phyloP scores from a whole-genome alignment of 768 basidiomycete genomes.

The Arthromyces matolae region DNA sequence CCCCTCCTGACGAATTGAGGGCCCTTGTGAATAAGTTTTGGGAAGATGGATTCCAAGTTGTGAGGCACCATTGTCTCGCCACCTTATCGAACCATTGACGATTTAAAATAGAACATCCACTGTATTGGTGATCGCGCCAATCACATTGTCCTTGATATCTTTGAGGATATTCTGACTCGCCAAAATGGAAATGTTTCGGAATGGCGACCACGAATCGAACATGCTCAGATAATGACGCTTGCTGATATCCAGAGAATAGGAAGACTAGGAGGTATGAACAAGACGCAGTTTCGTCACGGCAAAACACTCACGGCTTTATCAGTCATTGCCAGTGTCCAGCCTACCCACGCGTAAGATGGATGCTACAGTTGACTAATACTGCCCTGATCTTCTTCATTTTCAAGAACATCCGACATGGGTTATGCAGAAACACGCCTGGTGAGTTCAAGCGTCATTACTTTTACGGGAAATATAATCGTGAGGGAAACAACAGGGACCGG shows the following conservation, averaged over 20 bases:
- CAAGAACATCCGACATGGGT: conserved; percentile 84
- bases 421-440: conserved; percentile 85
- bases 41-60: conserved; percentile 79
- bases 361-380: no score
- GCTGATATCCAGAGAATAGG: conserved; percentile 70
- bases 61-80: conserved; percentile 33
- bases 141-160: conserved; percentile 76
- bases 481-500: conserved; percentile 36
- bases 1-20: conserved; percentile 48
- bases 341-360: conserved; percentile 85
- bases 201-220: conserved; percentile 82
- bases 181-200: conserved; percentile 35
- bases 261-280: conserved; percentile 65
- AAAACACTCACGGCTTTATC: neutral
- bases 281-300: neutral
- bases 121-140: conserved; percentile 91
- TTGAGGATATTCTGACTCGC: conserved; percentile 55
- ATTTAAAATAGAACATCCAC: conserved; percentile 66
- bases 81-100: neutral
- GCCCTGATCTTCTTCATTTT: no score
- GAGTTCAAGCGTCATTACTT: conserved; percentile 7
- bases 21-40: conserved; percentile 60
- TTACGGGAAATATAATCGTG: neutral
- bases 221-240: conserved; percentile 81
- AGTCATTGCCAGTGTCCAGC: conserved; percentile 93